phyloP scores from a whole-genome alignment of 192 early-diverging fungal species.

The Kappamyces sp. region DNA sequence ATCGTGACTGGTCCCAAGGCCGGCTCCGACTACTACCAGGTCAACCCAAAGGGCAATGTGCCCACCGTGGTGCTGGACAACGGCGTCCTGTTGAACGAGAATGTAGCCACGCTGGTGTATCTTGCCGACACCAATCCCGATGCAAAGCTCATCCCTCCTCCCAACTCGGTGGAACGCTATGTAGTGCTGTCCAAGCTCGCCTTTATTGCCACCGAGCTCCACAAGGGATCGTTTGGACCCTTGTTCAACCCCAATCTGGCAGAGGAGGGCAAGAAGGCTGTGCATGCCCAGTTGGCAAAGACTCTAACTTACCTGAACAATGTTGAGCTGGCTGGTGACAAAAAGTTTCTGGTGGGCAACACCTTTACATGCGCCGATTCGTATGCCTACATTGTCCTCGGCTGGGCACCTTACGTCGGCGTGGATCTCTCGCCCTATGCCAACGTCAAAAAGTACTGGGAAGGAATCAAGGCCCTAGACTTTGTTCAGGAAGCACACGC shows the following conservation, averaged over 20 bases:
- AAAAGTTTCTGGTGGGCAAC: slow-evolving; percentile 30
- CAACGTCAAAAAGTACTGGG: slow-evolving; percentile 18
- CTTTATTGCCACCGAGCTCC: slow-evolving; percentile 25
- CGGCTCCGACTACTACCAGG: slow-evolving; percentile 18
- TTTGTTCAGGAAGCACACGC: slow-evolving; percentile 29
- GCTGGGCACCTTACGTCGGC: slow-evolving; percentile 14
- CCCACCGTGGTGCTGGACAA: slow-evolving; percentile 23
- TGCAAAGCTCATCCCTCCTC: neutral
- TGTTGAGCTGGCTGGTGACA: slow-evolving; percentile 24
- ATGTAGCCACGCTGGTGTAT: slow-evolving; percentile 22
- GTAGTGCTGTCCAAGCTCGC: slow-evolving; percentile 29
- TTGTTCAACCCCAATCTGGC: slow-evolving; percentile 19
- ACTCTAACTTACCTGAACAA: slow-evolving; percentile 22
- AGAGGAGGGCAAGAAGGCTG: slow-evolving; percentile 7
- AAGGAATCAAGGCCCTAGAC: slow-evolving; percentile 22
- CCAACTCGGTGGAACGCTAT: slow-evolving; percentile 17
- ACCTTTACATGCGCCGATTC: slow-evolving; percentile 27
- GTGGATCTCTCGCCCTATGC: slow-evolving; percentile 22
- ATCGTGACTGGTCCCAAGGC: slow-evolving; percentile 18
- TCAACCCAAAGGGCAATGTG: slow-evolving; percentile 34
- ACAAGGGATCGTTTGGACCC: slow-evolving; percentile 6
- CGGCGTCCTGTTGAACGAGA: slow-evolving; percentile 31
- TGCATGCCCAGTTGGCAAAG: neutral
- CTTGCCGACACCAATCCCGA: slow-evolving; percentile 20
- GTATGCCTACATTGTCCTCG: slow-evolving; percentile 26